Base-by-base conservation (phyloP, 495 filamentous ascomycete genomes). In the Hyaloscypha finlandica region DNA sequence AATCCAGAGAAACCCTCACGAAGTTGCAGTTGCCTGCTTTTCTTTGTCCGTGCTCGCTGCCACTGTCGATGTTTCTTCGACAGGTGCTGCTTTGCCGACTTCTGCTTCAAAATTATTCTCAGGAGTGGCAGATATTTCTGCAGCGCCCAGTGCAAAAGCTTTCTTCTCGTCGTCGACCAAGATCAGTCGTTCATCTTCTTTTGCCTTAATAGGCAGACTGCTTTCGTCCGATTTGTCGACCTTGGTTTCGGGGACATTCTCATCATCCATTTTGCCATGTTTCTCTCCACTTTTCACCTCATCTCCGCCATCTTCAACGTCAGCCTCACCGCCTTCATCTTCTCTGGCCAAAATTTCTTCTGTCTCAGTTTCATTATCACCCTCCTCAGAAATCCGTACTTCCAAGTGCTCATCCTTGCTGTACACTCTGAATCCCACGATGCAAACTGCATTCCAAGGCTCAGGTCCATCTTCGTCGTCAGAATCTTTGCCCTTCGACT, bases 401-500 rank as follows among this genome's bases (percentile, higher is more conserved):
- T 68, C 61, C 29, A 68, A 20, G 5, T 45, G 56, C 45, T 68
- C 68, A 65, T 73, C 70, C 54, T 70, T 59, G 30, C 64, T 70
- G 75, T 92, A 74, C 11, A 74, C 64, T 22, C 72, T 63, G 11
- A 74, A 61, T 3, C 72, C 72, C n/a, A 74, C 72, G 53, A 74
- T 68, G 35, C 67, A 70, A 20, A 74, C 61, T 14, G 72, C 72
- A 59, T 72, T 72, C 72, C 72, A 74, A 1, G 72, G 67, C 58
- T 94, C 85, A 6, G 70, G 74, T 66, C 80, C 83, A 53, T 83
- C 79, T 57, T 83, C 81, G 57, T 81, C 80, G 25, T 74, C 70
- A 67, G 54, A 62, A 5, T 63, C 58, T 35, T 31, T 56, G 31
- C n/a, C 33, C 32, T 67, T 45, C 11, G 33, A 20, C 22, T 32